Evolutionary conservation across 257 asterid species (phyloP).

Genomic region (Scutellaria baicalensis): DNA sequence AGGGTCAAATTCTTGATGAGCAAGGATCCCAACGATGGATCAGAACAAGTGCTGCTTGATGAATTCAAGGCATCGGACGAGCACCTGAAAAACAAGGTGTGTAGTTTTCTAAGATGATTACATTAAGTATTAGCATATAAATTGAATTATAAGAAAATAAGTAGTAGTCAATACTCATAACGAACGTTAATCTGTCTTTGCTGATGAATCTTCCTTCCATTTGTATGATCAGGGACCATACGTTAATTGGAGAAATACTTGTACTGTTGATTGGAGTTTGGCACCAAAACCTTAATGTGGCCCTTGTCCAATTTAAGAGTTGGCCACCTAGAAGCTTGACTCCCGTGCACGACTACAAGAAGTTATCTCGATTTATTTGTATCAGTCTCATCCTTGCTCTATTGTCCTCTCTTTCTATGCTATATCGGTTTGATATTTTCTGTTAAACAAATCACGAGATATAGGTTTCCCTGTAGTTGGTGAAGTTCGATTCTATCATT

Average conservation of each 20-base stretch:
- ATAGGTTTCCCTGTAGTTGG: too few relatives aligned
- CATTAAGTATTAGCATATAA: background rate
- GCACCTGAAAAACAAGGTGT: constrained; percentile 58
- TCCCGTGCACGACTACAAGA: constrained; percentile 40
- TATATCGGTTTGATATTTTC: too few relatives aligned
- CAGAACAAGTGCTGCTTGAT: constrained; percentile 51
- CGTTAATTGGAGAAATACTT: constrained; percentile 47
- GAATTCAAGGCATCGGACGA: constrained; percentile 67
- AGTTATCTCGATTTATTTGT: constrained; percentile 39
- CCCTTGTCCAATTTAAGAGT: constrained; percentile 61
- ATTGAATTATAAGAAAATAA: background rate
- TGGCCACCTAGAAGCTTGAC: constrained; percentile 58
- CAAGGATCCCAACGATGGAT: constrained; percentile 60
- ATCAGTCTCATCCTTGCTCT: too few relatives aligned
- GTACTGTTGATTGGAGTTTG: constrained; percentile 65
- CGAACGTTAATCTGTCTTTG: too few relatives aligned
- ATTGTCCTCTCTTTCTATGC: too few relatives aligned
- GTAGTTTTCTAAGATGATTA: background rate
- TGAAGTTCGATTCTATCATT: too few relatives aligned
- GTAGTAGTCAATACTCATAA: too few relatives aligned
- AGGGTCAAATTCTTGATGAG: too few relatives aligned
- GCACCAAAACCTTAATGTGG: constrained; percentile 63
- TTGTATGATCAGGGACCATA: constrained; percentile 47
- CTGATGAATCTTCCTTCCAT: background rate
- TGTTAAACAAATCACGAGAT: too few relatives aligned